These are phyloP conservation scores for Aspergillus sp. DNA, from an alignment of 2,329 filamentous ascomycete genomes.

Conservation along the genomic window DNA sequence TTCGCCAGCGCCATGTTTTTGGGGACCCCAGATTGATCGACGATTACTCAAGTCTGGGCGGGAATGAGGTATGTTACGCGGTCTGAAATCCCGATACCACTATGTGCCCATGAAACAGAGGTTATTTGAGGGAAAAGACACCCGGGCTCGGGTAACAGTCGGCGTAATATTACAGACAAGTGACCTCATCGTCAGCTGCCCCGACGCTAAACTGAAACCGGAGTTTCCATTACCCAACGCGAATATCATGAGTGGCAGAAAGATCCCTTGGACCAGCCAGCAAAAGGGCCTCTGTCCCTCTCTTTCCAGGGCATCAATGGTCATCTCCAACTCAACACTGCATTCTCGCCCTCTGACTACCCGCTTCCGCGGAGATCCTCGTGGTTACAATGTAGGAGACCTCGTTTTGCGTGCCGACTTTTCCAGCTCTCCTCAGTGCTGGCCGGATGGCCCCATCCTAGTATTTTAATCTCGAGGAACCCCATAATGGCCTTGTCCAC, in stretches of 20 bases:
- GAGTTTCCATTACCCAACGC: slow-evolving; percentile 41
- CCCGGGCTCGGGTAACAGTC: not conserved
- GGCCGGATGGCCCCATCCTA: not conserved
- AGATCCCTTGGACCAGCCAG: not conserved
- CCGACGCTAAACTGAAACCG: slow-evolving; percentile 30
- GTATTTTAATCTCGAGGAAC: not conserved
- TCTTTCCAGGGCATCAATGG: not conserved
- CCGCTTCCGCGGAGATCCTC: slow-evolving; percentile 18
- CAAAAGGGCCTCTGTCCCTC: not conserved
- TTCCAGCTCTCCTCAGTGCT: not conserved
- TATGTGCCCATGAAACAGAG: not conserved
- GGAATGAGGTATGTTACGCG: not conserved
- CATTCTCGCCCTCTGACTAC: not conserved
- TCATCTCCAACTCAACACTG: not conserved
- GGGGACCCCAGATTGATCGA: slow-evolving; percentile 14
- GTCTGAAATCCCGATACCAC: not conserved
- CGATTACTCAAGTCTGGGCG: slow-evolving; percentile 1
- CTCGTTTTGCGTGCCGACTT: not conserved
- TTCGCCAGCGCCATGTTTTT: not conserved
- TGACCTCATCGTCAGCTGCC: slow-evolving; percentile 11
- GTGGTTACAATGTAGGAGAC: slow-evolving; percentile 4
- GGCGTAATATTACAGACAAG: slow-evolving; percentile 8
- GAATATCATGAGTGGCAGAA: slow-evolving; percentile 37
- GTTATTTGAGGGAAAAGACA: not conserved
- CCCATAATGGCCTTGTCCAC: slow-evolving; percentile 5